phyloP scores from a whole-genome alignment of 371 early-diverging fungal genomes.

The Circinella minor region DNA sequence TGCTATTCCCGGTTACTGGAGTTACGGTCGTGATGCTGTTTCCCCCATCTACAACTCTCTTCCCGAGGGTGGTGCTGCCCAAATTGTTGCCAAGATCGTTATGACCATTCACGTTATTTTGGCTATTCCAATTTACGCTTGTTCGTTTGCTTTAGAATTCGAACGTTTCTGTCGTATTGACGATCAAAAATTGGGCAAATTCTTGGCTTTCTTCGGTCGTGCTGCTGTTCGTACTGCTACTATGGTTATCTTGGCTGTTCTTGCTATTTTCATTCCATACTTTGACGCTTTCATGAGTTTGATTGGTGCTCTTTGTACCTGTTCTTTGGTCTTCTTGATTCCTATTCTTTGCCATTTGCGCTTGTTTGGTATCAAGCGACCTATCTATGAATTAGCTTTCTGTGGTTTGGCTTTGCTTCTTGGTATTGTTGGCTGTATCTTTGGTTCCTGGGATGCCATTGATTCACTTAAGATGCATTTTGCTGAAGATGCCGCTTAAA shows the following conservation, averaged over 20 bases:
- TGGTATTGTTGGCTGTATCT: constrained; percentile 62
- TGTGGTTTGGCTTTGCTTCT: constrained; percentile 60
- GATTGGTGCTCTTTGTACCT: constrained; percentile 72
- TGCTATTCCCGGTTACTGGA: constrained; percentile 81
- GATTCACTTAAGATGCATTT: constrained; percentile 18
- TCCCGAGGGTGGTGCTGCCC: constrained; percentile 60
- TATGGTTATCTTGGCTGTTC: constrained; percentile 50
- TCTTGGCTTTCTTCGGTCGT: constrained; percentile 55
- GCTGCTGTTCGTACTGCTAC: constrained; percentile 56
- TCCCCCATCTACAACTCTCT: constrained; percentile 83
- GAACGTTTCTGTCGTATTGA: constrained; percentile 54
- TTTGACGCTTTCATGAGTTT: constrained; percentile 80
- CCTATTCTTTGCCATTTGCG: constrained; percentile 68
- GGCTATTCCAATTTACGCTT: constrained; percentile 86
- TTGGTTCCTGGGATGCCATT: constrained; percentile 70
- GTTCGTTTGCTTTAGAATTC: constrained; percentile 80
- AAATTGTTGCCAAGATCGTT: constrained; percentile 72
- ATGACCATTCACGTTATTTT: constrained; percentile 86
- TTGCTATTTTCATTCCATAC: constrained; percentile 67
- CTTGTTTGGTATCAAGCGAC: constrained; percentile 61
- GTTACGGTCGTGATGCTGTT: constrained; percentile 72
- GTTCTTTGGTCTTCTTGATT: constrained; percentile 71
- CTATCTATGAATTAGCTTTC: constrained; percentile 53
- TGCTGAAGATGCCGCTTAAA: constrained; percentile 1
- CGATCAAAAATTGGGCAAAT: constrained; percentile 39